A percentile compares a stretch with the other conserved stretches of the same genome.
Conservation (phyloP, 495 filamentous ascomycete genomes). For the Xylaria flabelliformis region DNA sequence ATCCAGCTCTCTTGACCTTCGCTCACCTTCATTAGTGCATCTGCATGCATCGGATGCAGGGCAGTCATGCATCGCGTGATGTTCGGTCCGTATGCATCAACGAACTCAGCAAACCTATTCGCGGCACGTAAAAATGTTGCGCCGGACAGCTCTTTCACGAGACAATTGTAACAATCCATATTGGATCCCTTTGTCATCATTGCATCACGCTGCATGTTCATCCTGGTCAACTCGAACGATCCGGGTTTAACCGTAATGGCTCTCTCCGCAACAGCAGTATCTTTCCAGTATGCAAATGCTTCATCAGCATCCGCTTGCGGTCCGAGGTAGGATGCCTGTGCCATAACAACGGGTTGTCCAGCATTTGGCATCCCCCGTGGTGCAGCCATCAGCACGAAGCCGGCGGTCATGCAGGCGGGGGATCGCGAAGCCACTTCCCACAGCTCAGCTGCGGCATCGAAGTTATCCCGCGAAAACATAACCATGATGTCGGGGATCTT, state of each 20-base stretch:
- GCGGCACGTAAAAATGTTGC: constrained; percentile 13
- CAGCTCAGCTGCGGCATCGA: constrained; percentile 19
- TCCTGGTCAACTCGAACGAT: constrained; percentile 15
- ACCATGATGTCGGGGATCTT: constrained; percentile 24
- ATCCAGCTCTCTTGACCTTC: constrained; percentile 24
- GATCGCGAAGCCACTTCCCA: constrained; percentile 12
- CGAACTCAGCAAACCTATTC: constrained; percentile 25
- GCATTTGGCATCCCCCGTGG: constrained; percentile 23
- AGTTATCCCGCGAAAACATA: constrained; percentile 21
- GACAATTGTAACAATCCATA: constrained; percentile 22
- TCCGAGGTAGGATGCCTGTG: constrained; percentile 29
- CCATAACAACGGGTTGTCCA: constrained; percentile 25
- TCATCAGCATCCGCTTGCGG: constrained; percentile 23
- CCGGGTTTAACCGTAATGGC: constrained; percentile 28
- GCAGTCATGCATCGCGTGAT: background rate
- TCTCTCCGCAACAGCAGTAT: constrained; percentile 15
- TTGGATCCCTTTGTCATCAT: constrained; percentile 24
- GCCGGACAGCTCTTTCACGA: constrained; percentile 14
- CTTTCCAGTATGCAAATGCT: constrained; percentile 20
- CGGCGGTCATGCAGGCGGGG: background rate
- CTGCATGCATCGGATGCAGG: constrained; percentile 4
- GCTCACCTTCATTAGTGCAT: background rate
- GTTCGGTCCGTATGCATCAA: constrained; percentile 13
- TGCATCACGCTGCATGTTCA: constrained; percentile 24
- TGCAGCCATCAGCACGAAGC: constrained; percentile 22